phyloP scores from a whole-genome alignment of 768 basidiomycete species.

The Goffeauzyma gilvescens region DNA sequence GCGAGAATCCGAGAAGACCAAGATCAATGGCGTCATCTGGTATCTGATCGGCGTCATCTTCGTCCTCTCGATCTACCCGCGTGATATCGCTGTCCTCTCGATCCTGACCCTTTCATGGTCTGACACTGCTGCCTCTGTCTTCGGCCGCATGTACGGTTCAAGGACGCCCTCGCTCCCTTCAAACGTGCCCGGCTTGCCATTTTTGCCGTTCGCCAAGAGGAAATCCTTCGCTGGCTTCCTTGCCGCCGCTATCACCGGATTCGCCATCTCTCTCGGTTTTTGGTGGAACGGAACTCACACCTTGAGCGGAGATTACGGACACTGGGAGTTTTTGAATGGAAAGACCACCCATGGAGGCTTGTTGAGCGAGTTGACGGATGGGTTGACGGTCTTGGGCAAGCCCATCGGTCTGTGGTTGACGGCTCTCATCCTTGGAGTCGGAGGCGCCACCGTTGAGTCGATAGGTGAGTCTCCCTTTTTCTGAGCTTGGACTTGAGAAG shows the following conservation, averaged over 20 bases:
- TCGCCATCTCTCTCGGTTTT: conserved; percentile 47
- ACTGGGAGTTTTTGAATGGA: conserved; percentile 24
- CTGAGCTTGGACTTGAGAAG: neutral
- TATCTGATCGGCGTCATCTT: conserved; percentile 73
- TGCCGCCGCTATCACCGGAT: conserved; percentile 57
- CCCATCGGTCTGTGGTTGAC: conserved; percentile 25
- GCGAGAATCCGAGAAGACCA: conserved; percentile 70
- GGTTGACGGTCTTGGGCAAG: conserved; percentile 36
- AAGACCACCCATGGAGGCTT: conserved; percentile 33
- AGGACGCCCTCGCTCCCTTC: conserved; percentile 45
- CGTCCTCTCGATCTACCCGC: conserved; percentile 54
- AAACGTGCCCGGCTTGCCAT: conserved; percentile 32
- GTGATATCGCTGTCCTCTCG: conserved; percentile 72
- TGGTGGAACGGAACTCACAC: conserved; percentile 36
- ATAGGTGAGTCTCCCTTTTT: conserved; percentile 42
- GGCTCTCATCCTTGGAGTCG: conserved; percentile 46
- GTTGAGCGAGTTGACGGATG: conserved; percentile 30
- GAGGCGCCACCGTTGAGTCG: conserved; percentile 73
- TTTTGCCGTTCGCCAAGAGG: conserved; percentile 52
- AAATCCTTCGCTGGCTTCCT: conserved; percentile 72
- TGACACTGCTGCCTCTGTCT: conserved; percentile 78
- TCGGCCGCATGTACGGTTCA: conserved; percentile 69
- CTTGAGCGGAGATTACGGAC: conserved; percentile 11
- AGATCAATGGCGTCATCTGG: conserved; percentile 74
- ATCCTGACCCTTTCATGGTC: conserved; percentile 89